Conservation (phyloP, 169 alveolate genomes). For the Plasmodium blacklocki region DNA sequence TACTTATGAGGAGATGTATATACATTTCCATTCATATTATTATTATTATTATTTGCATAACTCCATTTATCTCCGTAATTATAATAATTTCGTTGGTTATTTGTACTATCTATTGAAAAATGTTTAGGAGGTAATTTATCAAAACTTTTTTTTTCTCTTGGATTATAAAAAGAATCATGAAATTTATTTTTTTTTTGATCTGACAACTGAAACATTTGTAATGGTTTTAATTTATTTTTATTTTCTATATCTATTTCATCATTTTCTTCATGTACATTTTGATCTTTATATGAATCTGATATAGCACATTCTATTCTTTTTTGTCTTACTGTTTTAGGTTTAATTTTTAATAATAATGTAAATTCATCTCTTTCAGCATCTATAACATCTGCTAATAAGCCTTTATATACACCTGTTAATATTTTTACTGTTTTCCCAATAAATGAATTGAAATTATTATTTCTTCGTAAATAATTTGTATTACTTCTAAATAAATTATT, state of each 20-base stretch:
- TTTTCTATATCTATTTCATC: not conserved
- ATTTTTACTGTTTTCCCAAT: slow-evolving; percentile 87
- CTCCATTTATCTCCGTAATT: not conserved
- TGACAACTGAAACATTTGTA: not conserved
- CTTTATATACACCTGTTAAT: slow-evolving; percentile 85
- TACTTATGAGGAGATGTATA: not conserved
- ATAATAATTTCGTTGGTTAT: not conserved
- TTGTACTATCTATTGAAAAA: not conserved
- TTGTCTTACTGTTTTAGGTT: slow-evolving; percentile 84
- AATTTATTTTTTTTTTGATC: slow-evolving; percentile 11
- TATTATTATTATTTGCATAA: slow-evolving; percentile 11
- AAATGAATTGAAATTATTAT: slow-evolving; percentile 67
- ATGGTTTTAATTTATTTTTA: not conserved
- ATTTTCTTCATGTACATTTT: slow-evolving; percentile 24
- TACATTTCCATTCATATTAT: not conserved
- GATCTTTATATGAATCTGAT: slow-evolving; percentile 42
- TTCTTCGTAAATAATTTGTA: slow-evolving; percentile 6
- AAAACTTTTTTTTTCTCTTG: not conserved
- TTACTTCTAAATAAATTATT: slow-evolving; percentile 55
- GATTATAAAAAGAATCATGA: slow-evolving; percentile 13
- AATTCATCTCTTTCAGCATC: slow-evolving; percentile 84
- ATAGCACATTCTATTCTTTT: slow-evolving; percentile 82
- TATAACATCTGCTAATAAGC: slow-evolving; percentile 84
- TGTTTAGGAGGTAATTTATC: not conserved
- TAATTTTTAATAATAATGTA: slow-evolving; percentile 85